Base-by-base conservation (phyloP, 164 flowering plant genomes). In the Nelumbo lutea region DNA sequence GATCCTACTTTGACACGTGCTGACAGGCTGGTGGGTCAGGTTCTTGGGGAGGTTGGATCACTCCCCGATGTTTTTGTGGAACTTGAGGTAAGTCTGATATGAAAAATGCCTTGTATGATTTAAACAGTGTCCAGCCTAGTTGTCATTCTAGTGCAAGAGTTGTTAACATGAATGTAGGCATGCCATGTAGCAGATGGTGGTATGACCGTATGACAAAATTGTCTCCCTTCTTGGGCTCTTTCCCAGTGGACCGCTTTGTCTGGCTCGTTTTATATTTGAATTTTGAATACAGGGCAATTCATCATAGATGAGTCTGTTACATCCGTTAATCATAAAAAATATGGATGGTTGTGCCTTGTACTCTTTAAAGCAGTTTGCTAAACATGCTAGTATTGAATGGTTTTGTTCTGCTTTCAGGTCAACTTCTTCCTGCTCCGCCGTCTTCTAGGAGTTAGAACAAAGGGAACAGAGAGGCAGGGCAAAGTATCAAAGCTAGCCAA, bases 381-480 rank as follows among this genome's bases (percentile, higher is more conserved):
- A 27, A 27, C 27, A 27, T 27, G 27, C 27, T 27, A 27, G 27
- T 27, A 27, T 27, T 27, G 27, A 27, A 27, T 27, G 27, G 11
- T 9, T 11, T 53, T 53, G 3, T 11, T 11, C 57, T 11, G 45
- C 57, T 43, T 61, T 70, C 83, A 90, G 91, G 96, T 91, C n/a
- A 93, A 87, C 79, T 91, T 91, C 80, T 93, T 88, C 70, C 81
- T 93, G 51, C 84, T 93, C 15, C 71, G 96, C 4, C 82, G 96
- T 51, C 89, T 91, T 63, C 78, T 93, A 27, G 97, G 98, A 62
- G 98, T 93, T 1, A 85, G 87, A 80, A 89, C 92, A 48, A 93
- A 89, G 81, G 97, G 89, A n/a, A 74, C 90, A 45, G 97, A 93
- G 78, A 93, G 76, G 75, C 93, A 88, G 67, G 96, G 94, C 1